Evolutionary conservation across 148 eudicot species (phyloP).

Genomic region (Vaccinium corymbosum): DNA sequence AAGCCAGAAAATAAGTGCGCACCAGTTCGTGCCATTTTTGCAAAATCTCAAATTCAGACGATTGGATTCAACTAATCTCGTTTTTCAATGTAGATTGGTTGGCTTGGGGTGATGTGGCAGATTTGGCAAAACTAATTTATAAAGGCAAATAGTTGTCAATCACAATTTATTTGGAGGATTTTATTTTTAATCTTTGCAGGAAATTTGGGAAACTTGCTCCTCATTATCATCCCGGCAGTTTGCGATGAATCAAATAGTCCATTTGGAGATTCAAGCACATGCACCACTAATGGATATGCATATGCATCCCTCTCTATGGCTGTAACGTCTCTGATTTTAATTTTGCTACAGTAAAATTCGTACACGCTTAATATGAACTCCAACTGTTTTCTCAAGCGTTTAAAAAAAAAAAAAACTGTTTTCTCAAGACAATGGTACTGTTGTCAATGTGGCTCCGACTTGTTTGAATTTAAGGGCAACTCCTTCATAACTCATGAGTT

Average conservation of each 20-base stretch:
- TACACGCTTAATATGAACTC: background rate
- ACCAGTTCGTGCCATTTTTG: background rate
- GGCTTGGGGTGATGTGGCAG: background rate
- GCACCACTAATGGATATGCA: conserved; percentile 43
- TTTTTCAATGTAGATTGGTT: background rate
- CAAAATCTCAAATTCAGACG: background rate
- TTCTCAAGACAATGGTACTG: background rate
- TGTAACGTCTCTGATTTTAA: conserved; percentile 13
- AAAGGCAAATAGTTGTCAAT: background rate
- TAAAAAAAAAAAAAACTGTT: no score
- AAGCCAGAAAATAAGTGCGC: no score
- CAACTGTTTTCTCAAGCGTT: background rate
- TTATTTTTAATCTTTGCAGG: conserved; percentile 27
- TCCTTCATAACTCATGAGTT: background rate
- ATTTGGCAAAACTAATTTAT: background rate
- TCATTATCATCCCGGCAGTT: conserved; percentile 61
- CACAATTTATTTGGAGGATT: background rate
- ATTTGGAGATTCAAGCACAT: conserved; percentile 46
- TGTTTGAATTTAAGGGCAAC: background rate
- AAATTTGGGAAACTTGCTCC: conserved; percentile 58
- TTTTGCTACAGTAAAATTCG: background rate
- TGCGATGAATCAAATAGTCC: conserved; percentile 51
- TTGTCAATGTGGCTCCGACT: no score
- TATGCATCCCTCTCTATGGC: conserved; percentile 45
- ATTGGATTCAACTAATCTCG: background rate